Percentiles rank a stretch among this genome's conserved stretches.
phyloP scores from a whole-genome alignment of 176 grass and related monocot species.

The Bonia amplexicaulis region DNA sequence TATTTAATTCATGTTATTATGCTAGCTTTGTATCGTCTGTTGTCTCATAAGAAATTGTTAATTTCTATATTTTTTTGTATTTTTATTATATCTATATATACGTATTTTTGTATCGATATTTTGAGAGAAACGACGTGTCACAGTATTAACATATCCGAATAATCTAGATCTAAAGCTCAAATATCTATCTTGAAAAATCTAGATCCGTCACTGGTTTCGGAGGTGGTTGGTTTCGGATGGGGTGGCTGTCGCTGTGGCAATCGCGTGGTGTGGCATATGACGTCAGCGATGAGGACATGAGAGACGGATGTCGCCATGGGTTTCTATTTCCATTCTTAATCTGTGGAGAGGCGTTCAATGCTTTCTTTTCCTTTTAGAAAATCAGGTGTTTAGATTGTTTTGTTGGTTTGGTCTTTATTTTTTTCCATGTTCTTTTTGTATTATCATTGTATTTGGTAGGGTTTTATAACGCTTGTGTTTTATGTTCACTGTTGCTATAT shows the following conservation, averaged over 20 bases:
- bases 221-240: background rate
- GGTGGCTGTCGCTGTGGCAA: conserved; percentile 29
- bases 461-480: background rate
- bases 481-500: background rate
- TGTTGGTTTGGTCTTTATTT: background rate
- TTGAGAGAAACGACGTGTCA: too few relatives aligned
- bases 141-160: too few relatives aligned
- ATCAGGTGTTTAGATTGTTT: background rate
- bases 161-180: too few relatives aligned
- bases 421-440: background rate
- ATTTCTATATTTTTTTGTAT: too few relatives aligned
- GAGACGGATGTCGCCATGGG: background rate
- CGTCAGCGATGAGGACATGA: background rate
- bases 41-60: too few relatives aligned
- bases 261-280: conserved; percentile 51
- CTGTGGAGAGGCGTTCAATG: background rate
- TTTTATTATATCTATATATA: too few relatives aligned
- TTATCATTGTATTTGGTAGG: background rate
- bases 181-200: too few relatives aligned
- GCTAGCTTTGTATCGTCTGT: too few relatives aligned
- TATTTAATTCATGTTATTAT: too few relatives aligned
- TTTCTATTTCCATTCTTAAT: background rate
- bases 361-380: background rate
- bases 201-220: too few relatives aligned
- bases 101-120: too few relatives aligned